Evolutionary conservation across 192 early-diverging fungal genomes (phyloP), one percentile per base, ranked within the genome.

Genomic region (Phycomyces blakesleeanus): DNA sequence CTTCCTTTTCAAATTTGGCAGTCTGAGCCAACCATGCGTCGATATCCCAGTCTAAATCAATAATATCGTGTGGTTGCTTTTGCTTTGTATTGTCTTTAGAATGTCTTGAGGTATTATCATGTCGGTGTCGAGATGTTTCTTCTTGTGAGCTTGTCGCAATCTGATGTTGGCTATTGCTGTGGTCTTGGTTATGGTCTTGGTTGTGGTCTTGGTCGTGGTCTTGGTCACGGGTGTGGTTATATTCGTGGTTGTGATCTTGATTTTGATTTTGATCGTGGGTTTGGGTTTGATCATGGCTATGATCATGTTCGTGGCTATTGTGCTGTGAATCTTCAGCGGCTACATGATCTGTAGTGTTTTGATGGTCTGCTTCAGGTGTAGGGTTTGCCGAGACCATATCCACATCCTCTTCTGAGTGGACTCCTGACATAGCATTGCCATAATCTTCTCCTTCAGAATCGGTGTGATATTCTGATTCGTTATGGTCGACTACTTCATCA

Each of bases 31-130:
- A 18, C 60, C 65, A 67, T n/a, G 25, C 61, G 27, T 67, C 60
- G 16, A 73, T 51, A 44, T 63, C 59, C 50, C 57, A 73, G 24
- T 53, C 55, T 10, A 73, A 20, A 38, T 73, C 71, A 22, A 67
- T 50, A 18, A 73, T 73, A 29, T 73, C 71, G 1, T 40, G 3
- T 15, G 15, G 12, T 27, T 26, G 44, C n/a, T 59, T 41, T 18
- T 57, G 42, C 18, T 27, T 64, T 40, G 26, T 5, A 7, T 7
- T 34, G 29, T 34, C 29, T 34, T 34, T 34, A 5, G 29, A 34
- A 7, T 7, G 3, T 34, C 29, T 7, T 5, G 29, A 7, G 7
- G 29, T 34, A 34, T 34, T 34, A 2, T 34, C 29, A 7, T 34
- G 29, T 34, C 29, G 29, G 29, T 34, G 2, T 2, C 29, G 29